Percentiles rank a stretch among this genome's conserved stretches.
These are phyloP conservation scores for Elsinoe australis DNA, from an alignment of 2,329 filamentous ascomycete species.

Conservation along the genomic window DNA sequence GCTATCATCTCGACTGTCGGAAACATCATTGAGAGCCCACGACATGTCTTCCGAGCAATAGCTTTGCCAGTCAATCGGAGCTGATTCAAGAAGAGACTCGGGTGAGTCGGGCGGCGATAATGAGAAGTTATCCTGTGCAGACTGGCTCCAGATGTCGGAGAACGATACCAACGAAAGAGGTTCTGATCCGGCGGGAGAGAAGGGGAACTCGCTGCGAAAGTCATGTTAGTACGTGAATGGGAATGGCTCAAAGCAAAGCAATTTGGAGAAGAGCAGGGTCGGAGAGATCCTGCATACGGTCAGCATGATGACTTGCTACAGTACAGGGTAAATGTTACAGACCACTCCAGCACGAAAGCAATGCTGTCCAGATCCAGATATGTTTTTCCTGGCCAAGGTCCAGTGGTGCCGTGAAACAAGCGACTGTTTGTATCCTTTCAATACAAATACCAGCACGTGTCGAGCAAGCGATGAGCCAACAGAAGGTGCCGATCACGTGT, in stretches of 20 bases:
- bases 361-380: too few species aligned
- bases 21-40: conserved; percentile 33
- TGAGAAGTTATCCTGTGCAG: conserved; percentile 17
- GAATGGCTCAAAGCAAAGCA: neutral
- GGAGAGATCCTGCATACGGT: conserved; percentile 5
- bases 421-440: too few species aligned
- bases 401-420: too few species aligned
- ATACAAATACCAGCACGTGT: too few species aligned
- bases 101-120: conserved; percentile 19
- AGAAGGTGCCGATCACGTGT: too few species aligned
- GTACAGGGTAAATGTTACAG: neutral
- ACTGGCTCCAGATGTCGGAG: conserved; percentile 19
- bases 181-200: conserved; percentile 17
- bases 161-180: conserved; percentile 18
- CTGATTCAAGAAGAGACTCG: neutral
- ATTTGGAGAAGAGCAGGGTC: conserved; percentile 15
- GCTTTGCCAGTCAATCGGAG: conserved; percentile 14
- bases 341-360: too few species aligned
- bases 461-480: too few species aligned
- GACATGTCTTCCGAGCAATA: conserved; percentile 17
- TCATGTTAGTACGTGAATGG: conserved; percentile 9
- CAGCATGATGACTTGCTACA: neutral
- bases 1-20: conserved; percentile 25
- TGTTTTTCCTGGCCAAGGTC: too few species aligned
- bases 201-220: conserved; percentile 19